Conservation (phyloP, 306 rosid species). For the Lathyrus sativus region DNA sequence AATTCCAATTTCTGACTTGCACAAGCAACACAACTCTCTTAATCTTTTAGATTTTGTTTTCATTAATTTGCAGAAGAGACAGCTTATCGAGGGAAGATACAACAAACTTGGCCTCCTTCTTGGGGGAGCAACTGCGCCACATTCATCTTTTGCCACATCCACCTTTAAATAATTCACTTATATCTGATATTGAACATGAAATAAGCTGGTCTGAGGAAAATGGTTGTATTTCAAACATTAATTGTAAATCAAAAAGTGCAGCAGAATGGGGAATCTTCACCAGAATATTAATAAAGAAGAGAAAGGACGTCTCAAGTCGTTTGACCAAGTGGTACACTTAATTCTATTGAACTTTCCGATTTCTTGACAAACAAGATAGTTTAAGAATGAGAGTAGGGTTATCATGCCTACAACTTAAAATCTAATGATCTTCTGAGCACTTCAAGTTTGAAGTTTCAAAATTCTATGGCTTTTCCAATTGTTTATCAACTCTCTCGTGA, state of each 20-base stretch:
- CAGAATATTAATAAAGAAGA: constrained; percentile 65
- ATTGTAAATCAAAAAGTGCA: constrained; percentile 51
- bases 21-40: constrained; percentile 26
- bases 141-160: constrained; percentile 91
- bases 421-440: constrained; percentile 14
- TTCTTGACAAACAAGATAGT: constrained; percentile 21
- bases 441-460: constrained; percentile 14
- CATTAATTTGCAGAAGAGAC: constrained; percentile 70
- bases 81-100: constrained; percentile 60
- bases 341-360: constrained; percentile 21
- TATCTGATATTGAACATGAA: constrained; percentile 44
- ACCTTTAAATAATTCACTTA: constrained; percentile 47
- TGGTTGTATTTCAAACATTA: constrained; percentile 40
- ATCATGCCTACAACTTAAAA: constrained; percentile 14
- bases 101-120: constrained; percentile 73
- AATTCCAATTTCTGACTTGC: constrained; percentile 28
- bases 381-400: neutral
- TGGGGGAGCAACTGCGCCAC: constrained; percentile 77
- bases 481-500: constrained; percentile 22
- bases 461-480: constrained; percentile 16
- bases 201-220: constrained; percentile 38
- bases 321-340: constrained; percentile 72
- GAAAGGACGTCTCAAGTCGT: constrained; percentile 61
- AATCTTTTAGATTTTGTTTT: constrained; percentile 32
- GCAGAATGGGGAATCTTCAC: constrained; percentile 71